Evolutionary conservation across 768 basidiomycete genomes (phyloP).

Genomic region (Cubamyces sp.): DNA sequence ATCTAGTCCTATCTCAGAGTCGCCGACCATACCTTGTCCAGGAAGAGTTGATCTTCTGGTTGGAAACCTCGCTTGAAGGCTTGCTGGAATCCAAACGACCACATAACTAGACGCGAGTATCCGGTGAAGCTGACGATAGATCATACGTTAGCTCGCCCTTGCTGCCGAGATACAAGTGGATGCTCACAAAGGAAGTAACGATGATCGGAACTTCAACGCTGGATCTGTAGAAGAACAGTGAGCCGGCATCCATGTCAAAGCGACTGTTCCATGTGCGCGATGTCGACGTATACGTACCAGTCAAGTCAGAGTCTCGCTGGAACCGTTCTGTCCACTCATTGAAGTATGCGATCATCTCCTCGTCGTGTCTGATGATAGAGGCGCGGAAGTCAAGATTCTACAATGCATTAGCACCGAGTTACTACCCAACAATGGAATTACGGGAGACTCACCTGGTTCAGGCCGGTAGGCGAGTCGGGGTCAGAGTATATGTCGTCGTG

Average conservation of each 20-base stretch:
- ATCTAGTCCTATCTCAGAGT: background rate
- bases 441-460: constrained; percentile 58
- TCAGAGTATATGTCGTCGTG: constrained; percentile 81
- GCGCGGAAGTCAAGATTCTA: constrained; percentile 70
- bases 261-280: background rate
- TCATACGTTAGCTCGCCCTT: background rate
- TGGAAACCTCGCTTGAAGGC: constrained; percentile 74
- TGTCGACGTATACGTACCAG: constrained; percentile 43
- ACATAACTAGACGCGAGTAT: constrained; percentile 84
- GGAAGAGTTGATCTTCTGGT: constrained; percentile 63
- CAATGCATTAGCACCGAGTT: background rate
- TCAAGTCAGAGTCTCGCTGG: constrained; percentile 58
- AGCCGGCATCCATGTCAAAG: no score
- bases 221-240: constrained; percentile 46
- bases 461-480: constrained; percentile 63
- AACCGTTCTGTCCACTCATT: constrained; percentile 72
- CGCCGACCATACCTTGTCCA: constrained; percentile 56
- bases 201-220: constrained; percentile 62
- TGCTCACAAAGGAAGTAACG: constrained; percentile 73
- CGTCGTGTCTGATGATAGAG: constrained; percentile 65
- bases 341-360: constrained; percentile 55
- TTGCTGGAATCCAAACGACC: constrained; percentile 85
- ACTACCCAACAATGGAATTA: background rate
- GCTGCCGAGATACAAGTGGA: background rate
- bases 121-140: constrained; percentile 57